Conservation (phyloP, 257 asterid species). For the Nicotiana otophora region DNA sequence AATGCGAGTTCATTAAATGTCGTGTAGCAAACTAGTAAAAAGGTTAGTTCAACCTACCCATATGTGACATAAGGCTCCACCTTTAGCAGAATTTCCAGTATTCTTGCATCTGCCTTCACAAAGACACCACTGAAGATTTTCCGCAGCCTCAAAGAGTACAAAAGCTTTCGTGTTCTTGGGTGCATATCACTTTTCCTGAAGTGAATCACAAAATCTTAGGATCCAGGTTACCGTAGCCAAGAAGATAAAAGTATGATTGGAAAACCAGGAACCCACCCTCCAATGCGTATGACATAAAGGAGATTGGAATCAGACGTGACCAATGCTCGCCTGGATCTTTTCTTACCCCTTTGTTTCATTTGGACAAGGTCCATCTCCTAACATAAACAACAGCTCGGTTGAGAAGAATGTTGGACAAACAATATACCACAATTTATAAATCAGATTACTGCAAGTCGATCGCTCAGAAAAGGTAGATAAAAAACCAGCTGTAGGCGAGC, state of each 20-base stretch:
- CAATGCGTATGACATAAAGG: conserved; percentile 70
- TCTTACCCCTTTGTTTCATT: conserved; percentile 75
- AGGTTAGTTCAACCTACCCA: conserved; percentile 51
- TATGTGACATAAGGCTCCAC: conserved; percentile 91
- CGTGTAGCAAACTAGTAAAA: background rate
- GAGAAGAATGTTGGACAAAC: background rate
- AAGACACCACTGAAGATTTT: conserved; percentile 70
- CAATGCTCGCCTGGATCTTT: conserved; percentile 24
- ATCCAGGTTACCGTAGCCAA: background rate
- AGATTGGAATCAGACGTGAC: conserved; percentile 46
- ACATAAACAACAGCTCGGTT: background rate
- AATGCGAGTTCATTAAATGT: background rate
- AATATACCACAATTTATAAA: background rate
- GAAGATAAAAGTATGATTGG: background rate
- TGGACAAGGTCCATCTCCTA: conserved; percentile 82
- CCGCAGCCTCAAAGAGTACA: conserved; percentile 70
- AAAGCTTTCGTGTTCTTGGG: conserved; percentile 54
- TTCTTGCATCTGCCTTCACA: conserved; percentile 53
- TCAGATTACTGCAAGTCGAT: background rate
- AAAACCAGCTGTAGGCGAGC: background rate
- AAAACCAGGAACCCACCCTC: conserved; percentile 51
- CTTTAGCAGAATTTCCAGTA: conserved; percentile 56
- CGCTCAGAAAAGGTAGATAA: background rate
- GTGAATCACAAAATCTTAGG: background rate
- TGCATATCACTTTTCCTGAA: conserved; percentile 83